These are phyloP conservation scores for Metschnikowia koreensis DNA, from an alignment of 805 yeast genomes.

Conservation along the genomic window DNA sequence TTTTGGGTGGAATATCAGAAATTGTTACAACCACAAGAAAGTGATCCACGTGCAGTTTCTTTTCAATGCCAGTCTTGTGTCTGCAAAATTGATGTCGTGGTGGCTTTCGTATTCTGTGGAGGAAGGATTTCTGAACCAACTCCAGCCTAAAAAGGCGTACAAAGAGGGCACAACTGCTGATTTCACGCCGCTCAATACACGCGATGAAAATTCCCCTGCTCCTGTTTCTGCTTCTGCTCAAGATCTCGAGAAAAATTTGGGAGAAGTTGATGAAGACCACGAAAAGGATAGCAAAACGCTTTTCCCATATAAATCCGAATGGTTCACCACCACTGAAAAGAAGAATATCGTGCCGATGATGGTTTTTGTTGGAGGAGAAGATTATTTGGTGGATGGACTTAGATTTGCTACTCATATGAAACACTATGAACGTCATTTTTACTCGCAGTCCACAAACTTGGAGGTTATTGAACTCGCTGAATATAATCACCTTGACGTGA, in stretches of 20 bases:
- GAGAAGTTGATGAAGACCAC: neutral
- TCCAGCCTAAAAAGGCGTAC: constrained; percentile 33
- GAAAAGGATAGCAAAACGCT: constrained; percentile 43
- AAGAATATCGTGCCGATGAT: constrained; percentile 50
- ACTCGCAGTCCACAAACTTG: constrained; percentile 35
- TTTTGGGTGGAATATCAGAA: constrained; percentile 80
- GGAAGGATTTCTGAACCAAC: constrained; percentile 40
- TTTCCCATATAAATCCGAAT: constrained; percentile 49
- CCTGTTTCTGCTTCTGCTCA: constrained; percentile 19
- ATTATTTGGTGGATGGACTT: constrained; percentile 74
- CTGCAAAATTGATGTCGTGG: constrained; percentile 85
- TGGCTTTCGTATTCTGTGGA: constrained; percentile 58
- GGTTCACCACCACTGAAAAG: constrained; percentile 46
- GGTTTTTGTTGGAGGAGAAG: constrained; percentile 69
- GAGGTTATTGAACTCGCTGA: constrained; percentile 47
- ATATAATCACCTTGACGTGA: constrained; percentile 85
- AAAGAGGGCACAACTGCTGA: constrained; percentile 26
- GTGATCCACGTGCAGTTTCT: constrained; percentile 73
- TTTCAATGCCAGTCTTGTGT: constrained; percentile 82
- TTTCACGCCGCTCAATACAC: constrained; percentile 21
- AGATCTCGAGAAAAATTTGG: constrained; percentile 19
- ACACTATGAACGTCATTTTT: constrained; percentile 51
- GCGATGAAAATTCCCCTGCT: constrained; percentile 1
- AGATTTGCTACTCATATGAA: constrained; percentile 63
- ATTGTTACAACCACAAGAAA: constrained; percentile 62